Conservation (phyloP, 1,284 basidiomycete genomes). For the Pisolithus thermaeus region DNA sequence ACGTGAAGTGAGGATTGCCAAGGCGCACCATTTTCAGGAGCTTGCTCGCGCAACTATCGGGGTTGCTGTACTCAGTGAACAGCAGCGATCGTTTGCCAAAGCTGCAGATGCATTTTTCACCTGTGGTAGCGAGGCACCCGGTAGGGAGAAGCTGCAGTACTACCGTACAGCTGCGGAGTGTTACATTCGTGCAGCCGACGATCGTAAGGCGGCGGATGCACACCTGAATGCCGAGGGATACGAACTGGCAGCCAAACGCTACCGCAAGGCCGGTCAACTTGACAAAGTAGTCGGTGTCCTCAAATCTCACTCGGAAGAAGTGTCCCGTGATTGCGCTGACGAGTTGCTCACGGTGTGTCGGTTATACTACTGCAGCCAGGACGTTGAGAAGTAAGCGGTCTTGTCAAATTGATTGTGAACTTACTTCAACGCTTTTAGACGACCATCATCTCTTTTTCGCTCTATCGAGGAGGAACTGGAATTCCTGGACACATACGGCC, state of each 20-base stretch:
- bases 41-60: constrained; percentile 29
- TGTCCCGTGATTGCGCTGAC: constrained; percentile 32
- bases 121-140: constrained; percentile 32
- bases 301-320: constrained; percentile 23
- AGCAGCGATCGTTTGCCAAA: constrained; percentile 34
- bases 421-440: no score
- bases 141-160: constrained; percentile 33
- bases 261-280: constrained; percentile 29
- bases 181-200: constrained; percentile 37
- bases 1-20: constrained; percentile 41
- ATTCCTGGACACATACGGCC: constrained; percentile 47
- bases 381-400: constrained; percentile 43
- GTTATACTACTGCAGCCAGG: constrained; percentile 45
- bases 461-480: no score
- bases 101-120: constrained; percentile 47
- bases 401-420: no score
- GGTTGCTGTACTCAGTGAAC: constrained; percentile 15
- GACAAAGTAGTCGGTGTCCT: constrained; percentile 50
- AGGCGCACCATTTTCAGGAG: constrained; percentile 41
- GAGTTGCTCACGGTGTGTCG: constrained; percentile 43
- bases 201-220: constrained; percentile 39
- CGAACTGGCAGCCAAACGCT: constrained; percentile 39
- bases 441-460: no score
- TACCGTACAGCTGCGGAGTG: constrained; percentile 51
- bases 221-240: constrained; percentile 43